Base-by-base conservation (phyloP, 768 basidiomycete genomes). In the Pilatotrama ljubarskyi region DNA sequence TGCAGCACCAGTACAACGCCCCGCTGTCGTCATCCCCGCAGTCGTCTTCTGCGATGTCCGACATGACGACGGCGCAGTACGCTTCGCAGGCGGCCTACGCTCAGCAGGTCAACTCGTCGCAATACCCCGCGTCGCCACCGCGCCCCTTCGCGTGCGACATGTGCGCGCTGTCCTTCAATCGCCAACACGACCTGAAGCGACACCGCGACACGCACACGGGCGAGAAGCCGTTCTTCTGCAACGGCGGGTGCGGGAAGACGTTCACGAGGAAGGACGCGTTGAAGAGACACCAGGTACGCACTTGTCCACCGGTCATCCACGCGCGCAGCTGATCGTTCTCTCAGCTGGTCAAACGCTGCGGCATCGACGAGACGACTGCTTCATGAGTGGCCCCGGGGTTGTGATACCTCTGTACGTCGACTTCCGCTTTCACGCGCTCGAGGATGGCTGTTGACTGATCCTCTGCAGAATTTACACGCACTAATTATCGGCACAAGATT, bases 231-330 rank as follows among this genome's bases (percentile, higher is more conserved):
- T 93, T 85, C 74, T 73, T 84, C 17, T 93, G 91, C 73, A 91
- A 91, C 66, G 90, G 88, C 13, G 88, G 87, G 43, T 93, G 91
- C 59, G 90, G 89, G 48, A 92, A 92, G 78, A 91, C 90, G 2
- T 93, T 92, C 69, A 93, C 90, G 49, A 82, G 91, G 64, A 91
- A 92, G 75, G 91, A 93, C 69, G 91, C 91, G 15, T 74, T 93
- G 68, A 93, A 92, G 75, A 83, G 91, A 61, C 91, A 93, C 71
- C 91, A 93, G 84, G 91, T 84, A 66, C 61, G 84, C 51, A 32
- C 42, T 35, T 18, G 32, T 48, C 17, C 11, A 49, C 25, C 8
- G 26, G 50, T 32, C 36, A 7, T 48, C 24, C 35, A 54, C 26
- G 26, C 68, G 13, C 24, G 37, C 17, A 5, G 55, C 63, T 64